A percentile compares a stretch with the other conserved stretches of the same genome.
These are phyloP conservation scores for Aspergillus arachidicola DNA, from an alignment of 2,329 filamentous ascomycete genomes.

Conservation along the genomic window DNA sequence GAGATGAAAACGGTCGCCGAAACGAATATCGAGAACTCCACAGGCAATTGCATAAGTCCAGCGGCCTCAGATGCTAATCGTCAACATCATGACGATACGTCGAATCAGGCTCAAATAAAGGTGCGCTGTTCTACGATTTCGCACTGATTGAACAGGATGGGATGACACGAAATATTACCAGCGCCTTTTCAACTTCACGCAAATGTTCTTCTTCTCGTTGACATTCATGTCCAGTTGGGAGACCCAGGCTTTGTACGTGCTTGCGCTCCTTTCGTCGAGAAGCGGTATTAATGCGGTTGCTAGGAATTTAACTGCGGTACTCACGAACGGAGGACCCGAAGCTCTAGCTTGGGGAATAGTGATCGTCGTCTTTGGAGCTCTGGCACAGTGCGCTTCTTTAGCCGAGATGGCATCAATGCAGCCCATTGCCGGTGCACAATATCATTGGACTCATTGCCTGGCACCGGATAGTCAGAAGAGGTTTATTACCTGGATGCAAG, in stretches of 20 bases:
- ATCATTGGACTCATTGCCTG: constrained; percentile 45
- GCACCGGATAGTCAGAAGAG: constrained; percentile 30
- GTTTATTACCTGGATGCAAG: constrained; percentile 38
- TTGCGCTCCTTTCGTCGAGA: not conserved
- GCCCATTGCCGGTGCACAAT: constrained; percentile 47
- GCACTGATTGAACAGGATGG: too few relatives aligned
- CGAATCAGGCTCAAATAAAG: not conserved
- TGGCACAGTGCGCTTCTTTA: constrained; percentile 32
- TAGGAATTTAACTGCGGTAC: constrained; percentile 3
- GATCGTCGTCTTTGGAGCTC: constrained; percentile 27
- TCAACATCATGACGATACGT: not conserved
- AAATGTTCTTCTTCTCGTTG: constrained; percentile 10
- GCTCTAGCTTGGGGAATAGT: constrained; percentile 30
- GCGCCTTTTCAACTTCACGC: constrained; percentile 8
- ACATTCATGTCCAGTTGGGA: constrained; percentile 12
- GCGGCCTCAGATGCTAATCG: not conserved
- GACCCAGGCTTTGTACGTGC: not conserved
- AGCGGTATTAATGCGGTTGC: not conserved
- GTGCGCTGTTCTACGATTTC: not conserved
- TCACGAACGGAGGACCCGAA: constrained; percentile 28
- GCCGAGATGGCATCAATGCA: constrained; percentile 46
- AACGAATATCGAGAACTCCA: not conserved
- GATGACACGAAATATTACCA: not conserved
- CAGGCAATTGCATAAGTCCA: not conserved
- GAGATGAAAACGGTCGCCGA: not conserved